These are phyloP conservation scores for Penicillium angulare DNA, from an alignment of 495 filamentous ascomycete species.

Conservation along the genomic window DNA sequence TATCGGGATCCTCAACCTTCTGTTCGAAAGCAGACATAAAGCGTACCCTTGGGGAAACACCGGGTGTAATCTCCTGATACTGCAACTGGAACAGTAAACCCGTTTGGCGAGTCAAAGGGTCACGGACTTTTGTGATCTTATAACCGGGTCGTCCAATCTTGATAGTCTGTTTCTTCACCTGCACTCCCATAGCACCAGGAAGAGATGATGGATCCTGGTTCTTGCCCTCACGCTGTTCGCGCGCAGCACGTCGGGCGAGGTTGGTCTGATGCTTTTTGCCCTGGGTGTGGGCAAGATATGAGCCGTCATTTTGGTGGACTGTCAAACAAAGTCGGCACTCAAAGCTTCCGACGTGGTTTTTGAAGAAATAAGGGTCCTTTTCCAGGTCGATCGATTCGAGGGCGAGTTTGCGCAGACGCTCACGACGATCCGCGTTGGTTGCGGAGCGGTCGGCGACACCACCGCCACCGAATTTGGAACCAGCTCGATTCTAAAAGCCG, in stretches of 20 bases:
- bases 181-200: conserved; percentile 74
- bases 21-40: conserved; percentile 99
- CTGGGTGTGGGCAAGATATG: conserved; percentile 98
- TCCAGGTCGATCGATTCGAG: conserved; percentile 99
- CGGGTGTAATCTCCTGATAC: conserved; percentile 84
- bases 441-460: conserved; percentile 91
- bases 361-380: conserved; percentile 99
- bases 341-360: conserved; percentile 97
- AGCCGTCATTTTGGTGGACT: conserved; percentile 99
- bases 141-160: conserved; percentile 98
- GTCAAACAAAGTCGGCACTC: conserved; percentile 97
- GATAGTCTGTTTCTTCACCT: conserved; percentile 83
- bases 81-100: conserved; percentile 93
- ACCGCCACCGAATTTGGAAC: conserved; percentile 97
- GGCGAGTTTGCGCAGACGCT: conserved; percentile 94
- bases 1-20: conserved; percentile 92
- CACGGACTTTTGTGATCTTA: conserved; percentile 93
- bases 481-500: conserved; percentile 77
- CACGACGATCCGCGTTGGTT: conserved; percentile 94
- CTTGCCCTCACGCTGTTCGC: conserved; percentile 85
- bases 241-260: conserved; percentile 90
- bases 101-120: conserved; percentile 85
- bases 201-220: conserved; percentile 67
- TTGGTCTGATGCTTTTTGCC: conserved; percentile 99
- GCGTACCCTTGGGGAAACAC: conserved; percentile 75